These are phyloP conservation scores for Starmerella bombi DNA, from an alignment of 805 yeast species.

Conservation along the genomic window DNA sequence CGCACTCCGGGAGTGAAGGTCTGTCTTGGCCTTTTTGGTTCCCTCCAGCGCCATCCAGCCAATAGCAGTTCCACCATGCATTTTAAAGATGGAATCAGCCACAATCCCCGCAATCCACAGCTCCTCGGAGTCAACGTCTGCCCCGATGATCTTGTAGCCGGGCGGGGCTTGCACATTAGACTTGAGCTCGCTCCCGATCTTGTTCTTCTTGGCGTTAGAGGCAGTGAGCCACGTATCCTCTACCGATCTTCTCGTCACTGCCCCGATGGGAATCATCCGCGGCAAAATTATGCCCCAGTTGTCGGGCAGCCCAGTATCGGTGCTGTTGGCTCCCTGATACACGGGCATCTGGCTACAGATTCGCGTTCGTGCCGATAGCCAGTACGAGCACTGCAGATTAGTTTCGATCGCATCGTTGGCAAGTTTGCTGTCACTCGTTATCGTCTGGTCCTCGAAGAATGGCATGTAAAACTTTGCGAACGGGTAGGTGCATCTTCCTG, in stretches of 20 bases:
- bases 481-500: slow-evolving; percentile 56
- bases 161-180: slow-evolving; percentile 74
- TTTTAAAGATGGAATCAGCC: slow-evolving; percentile 77
- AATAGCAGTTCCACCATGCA: slow-evolving; percentile 92
- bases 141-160: slow-evolving; percentile 90
- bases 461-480: slow-evolving; percentile 63
- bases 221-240: slow-evolving; percentile 98
- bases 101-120: slow-evolving; percentile 93
- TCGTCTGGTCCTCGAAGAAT: slow-evolving; percentile 57
- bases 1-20: slow-evolving; percentile 89
- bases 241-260: slow-evolving; percentile 89
- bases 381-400: slow-evolving; percentile 72
- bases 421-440: slow-evolving; percentile 55
- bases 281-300: slow-evolving; percentile 69
- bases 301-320: slow-evolving; percentile 10
- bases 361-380: slow-evolving; percentile 84
- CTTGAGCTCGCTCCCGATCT: slow-evolving; percentile 90
- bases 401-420: slow-evolving; percentile 71
- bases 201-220: slow-evolving; percentile 70
- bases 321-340: slow-evolving; percentile 24
- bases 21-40: slow-evolving; percentile 79
- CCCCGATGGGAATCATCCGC: slow-evolving; percentile 81
- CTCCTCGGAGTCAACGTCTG: slow-evolving; percentile 97
- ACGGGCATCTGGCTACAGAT: slow-evolving; percentile 79
- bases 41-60: slow-evolving; percentile 99